Conservation (phyloP, 805 yeast genomes). For the Candida insectorum region DNA sequence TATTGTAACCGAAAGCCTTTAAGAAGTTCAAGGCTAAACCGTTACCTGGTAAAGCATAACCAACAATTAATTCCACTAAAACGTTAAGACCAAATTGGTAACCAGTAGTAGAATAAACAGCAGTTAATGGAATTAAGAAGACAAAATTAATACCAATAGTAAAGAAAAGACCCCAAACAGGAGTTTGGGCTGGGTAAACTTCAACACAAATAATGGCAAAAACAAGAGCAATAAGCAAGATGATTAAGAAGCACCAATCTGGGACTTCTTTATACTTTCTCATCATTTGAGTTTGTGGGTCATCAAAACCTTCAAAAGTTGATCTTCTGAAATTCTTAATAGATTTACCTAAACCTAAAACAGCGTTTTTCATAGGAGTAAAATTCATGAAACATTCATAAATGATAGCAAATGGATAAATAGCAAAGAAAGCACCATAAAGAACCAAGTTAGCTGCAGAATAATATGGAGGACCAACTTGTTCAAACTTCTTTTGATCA, state of each 20-base stretch:
- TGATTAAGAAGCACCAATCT: constrained; percentile 24
- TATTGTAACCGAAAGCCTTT: constrained; percentile 57
- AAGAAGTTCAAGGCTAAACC: constrained; percentile 41
- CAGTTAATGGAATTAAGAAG: constrained; percentile 30
- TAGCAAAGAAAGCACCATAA: constrained; percentile 28
- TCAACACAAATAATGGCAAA: constrained; percentile 29
- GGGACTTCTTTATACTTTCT: constrained; percentile 31
- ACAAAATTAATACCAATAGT: constrained; percentile 29
- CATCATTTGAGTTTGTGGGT: constrained; percentile 33
- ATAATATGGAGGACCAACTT: constrained; percentile 29
- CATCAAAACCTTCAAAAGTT: constrained; percentile 28
- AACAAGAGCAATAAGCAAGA: constrained; percentile 26
- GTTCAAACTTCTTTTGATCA: constrained; percentile 19
- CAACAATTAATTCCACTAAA: constrained; percentile 34
- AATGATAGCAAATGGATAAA: constrained; percentile 40
- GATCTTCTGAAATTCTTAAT: constrained; percentile 37
- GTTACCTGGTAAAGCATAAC: constrained; percentile 37
- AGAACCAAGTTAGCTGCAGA: constrained; percentile 26
- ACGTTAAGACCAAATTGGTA: constrained; percentile 32
- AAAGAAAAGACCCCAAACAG: constrained; percentile 36
- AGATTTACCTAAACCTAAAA: constrained; percentile 8
- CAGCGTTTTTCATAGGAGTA: constrained; percentile 17
- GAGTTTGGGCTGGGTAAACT: constrained; percentile 30
- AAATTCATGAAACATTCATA: constrained; percentile 29
- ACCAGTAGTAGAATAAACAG: constrained; percentile 28